Evolutionary conservation across 495 filamentous ascomycete genomes (phyloP).

Genomic region (Hyaloscypha hepaticicola): DNA sequence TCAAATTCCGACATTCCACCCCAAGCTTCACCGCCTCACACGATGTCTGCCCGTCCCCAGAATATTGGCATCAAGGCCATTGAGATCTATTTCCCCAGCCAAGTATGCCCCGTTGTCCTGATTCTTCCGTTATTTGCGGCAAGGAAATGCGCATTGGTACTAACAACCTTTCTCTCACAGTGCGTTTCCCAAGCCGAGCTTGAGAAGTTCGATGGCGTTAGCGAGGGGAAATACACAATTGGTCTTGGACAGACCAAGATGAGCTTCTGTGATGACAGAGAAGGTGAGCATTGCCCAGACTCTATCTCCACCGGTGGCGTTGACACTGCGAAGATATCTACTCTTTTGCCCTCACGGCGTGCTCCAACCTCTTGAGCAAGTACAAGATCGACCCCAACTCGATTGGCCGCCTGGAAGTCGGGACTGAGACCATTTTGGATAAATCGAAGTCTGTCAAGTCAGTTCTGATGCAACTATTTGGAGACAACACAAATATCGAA

Average conservation of each 20-base stretch:
- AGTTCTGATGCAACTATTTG: constrained; percentile 97
- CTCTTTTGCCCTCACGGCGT: constrained; percentile 86
- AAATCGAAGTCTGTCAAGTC: constrained; percentile 99
- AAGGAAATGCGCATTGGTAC: constrained; percentile 9
- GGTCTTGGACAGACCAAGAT: constrained; percentile 99
- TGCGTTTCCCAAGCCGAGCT: constrained; percentile 95
- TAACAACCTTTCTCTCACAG: constrained; percentile 46
- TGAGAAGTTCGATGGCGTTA: constrained; percentile 98
- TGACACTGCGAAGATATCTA: constrained; percentile 76
- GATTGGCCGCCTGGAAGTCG: constrained; percentile 93
- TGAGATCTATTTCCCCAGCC: constrained; percentile 96
- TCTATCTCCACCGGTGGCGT: too few relatives aligned
- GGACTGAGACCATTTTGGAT: constrained; percentile 96
- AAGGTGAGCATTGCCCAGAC: constrained; percentile 79
- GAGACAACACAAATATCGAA: constrained; percentile 86
- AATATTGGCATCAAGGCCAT: constrained; percentile 99
- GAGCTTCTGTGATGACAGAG: constrained; percentile 99
- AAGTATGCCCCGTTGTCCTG: constrained; percentile 58
- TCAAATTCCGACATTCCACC: not conserved
- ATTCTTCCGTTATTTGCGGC: not conserved
- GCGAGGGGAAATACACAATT: constrained; percentile 95
- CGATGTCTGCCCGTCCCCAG: constrained; percentile 81
- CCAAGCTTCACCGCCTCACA: constrained; percentile 31
- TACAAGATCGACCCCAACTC: constrained; percentile 89
- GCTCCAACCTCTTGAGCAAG: constrained; percentile 85